Base-by-base conservation (phyloP, 1,139 yeast species). In the Zygoascus hellenicus region DNA sequence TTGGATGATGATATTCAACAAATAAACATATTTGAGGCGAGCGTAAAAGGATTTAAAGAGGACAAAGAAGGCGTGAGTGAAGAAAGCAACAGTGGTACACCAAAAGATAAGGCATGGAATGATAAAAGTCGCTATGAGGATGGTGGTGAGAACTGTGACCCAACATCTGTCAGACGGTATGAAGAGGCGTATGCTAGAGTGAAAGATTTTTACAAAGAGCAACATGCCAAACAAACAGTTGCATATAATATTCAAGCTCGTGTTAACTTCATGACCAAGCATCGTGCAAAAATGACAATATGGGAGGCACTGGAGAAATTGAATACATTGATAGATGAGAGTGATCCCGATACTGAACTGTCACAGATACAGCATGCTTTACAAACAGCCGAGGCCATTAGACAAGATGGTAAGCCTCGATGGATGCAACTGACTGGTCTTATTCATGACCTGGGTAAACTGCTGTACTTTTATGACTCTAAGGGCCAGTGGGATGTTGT, bases 401-500 rank as follows among this genome's bases (percentile, higher is more conserved):
- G 87, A 54, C 63, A 74, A 48, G 88, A 81, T 55, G 75, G 77
- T 1, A 78, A 79, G 57, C 89, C 89, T 0, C 64, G 88, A 33
- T 82, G 89, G 89, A 81, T 82, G 68, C 89, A 82, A 61, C 65
- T 82, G 19, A 87, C 82, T 4, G 89, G 89, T 0, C 65, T 82
- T 35, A 80, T 82, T 36, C 89, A 82, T 58, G 89, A 82, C 61
- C 67, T 82, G 51, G 89, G 89, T 1, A 82, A 82, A 58, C 68
- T 82, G 19, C 67, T 82, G 17, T 82, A 82, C 59, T 82, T 82
- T 55, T 82, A 76, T 57, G 88, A 80, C 57, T 81, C 87, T 22
- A 71, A 76, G 55, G 88, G 88, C 6, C 88, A 82, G 60, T 82
- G 89, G 89, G 88, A 81, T 58, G 89, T 82, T n/a, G 89, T 82